Conservation (phyloP, 495 filamentous ascomycete species). For the Terfezia boudieri region DNA sequence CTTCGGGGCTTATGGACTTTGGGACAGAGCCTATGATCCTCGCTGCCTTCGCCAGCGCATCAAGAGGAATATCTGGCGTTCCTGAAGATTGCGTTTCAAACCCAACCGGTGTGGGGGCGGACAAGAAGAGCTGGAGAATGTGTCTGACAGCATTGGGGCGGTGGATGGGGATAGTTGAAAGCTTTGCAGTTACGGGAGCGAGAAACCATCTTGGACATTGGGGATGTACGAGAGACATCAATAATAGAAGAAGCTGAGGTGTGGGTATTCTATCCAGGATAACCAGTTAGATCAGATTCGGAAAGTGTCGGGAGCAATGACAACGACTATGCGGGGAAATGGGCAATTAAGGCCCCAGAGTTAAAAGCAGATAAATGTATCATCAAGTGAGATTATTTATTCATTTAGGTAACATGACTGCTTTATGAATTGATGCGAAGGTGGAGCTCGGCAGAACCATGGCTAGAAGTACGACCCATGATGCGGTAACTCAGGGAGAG, state of each 20-base stretch:
- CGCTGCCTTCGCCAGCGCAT: slow-evolving; percentile 36
- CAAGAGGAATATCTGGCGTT: slow-evolving; percentile 25
- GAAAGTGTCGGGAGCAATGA: background rate
- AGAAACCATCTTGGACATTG: slow-evolving; percentile 5
- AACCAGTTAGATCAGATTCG: slow-evolving; percentile 2
- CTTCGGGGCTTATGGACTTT: slow-evolving; percentile 22
- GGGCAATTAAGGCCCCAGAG: no score
- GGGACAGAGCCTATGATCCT: slow-evolving; percentile 34
- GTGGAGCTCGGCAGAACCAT: no score
- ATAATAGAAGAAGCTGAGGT: slow-evolving; percentile 5
- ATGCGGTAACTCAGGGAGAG: no score
- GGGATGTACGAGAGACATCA: slow-evolving; percentile 15
- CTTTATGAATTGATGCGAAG: no score
- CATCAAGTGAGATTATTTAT: no score
- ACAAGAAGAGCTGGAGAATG: slow-evolving; percentile 17
- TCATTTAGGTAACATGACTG: no score
- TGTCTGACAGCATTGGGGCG: slow-evolving; percentile 11
- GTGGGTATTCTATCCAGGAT: slow-evolving; percentile 10
- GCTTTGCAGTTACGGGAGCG: slow-evolving; percentile 4
- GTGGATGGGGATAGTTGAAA: slow-evolving; percentile 12
- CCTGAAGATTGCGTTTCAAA: slow-evolving; percentile 1
- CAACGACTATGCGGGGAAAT: no score
- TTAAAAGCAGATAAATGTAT: no score
- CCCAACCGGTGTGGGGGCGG: slow-evolving; percentile 3
- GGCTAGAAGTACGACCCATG: no score